Base-by-base conservation (phyloP, 2,329 filamentous ascomycete species). In the Rhinocladiella similis region DNA sequence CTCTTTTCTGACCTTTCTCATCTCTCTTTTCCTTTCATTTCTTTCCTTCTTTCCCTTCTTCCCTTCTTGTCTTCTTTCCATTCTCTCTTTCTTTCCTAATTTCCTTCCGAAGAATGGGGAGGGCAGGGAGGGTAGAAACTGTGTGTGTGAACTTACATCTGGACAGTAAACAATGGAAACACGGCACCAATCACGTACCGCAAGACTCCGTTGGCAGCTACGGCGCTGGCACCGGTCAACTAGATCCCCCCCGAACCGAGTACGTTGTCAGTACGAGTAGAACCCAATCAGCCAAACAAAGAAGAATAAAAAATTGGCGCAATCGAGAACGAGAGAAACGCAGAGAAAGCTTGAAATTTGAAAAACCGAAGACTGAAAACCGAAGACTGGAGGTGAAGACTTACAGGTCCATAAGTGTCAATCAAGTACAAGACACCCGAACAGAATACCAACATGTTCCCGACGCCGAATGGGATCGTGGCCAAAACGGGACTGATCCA, bases 381-480 rank as follows among this genome's bases (percentile, higher is more conserved):
- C n/a, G n/a, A n/a, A n/a, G n/a, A n/a, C n/a, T n/a, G n/a, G n/a
- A n/a, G n/a, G n/a, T n/a, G n/a, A 16, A 13, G 38, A 41, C 38
- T 41, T 41, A 41, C 38, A 3, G 65, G 61, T 1, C 67, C 67
- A 51, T 72, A 72, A 1, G 64, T 63, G 19, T 68, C 63, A 6
- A 67, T 62, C 1, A 71, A 56, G 52, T 71, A 72, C 18, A 56
- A 66, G 59, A 50, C 69, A n/a, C 57, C 84, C 78, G 57, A 87
- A 76, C 27, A 80, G 50, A 69, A 70, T 5, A 69, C 65, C 19
- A 68, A 57, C 18, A 69, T 48, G 51, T 68, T 69, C 16, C 66
- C 65, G 18, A 59, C 61, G 14, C 63, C 68, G 51, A 69, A 69
- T 14, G 65, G 59, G 29, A 65, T 60, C 1, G 63, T 60, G 1